phyloP scores from a whole-genome alignment of 2,329 filamentous ascomycete genomes.

The Camillea tinctor region DNA sequence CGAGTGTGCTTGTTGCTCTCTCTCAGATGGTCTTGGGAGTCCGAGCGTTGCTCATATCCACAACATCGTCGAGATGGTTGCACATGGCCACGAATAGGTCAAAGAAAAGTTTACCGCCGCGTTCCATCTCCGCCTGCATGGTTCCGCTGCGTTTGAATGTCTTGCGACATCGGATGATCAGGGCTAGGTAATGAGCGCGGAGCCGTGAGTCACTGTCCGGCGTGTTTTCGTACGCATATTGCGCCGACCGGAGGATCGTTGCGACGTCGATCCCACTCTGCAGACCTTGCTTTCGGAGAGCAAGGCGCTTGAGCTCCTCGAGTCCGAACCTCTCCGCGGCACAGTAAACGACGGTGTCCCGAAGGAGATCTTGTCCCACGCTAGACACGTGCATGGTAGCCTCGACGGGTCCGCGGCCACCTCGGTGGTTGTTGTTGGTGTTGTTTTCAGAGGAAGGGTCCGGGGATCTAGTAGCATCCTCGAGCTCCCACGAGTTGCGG shows the following conservation, averaged over 20 bases:
- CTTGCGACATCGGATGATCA: constrained; percentile 95
- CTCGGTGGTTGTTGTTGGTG: constrained; percentile 32
- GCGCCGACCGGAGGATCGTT: constrained; percentile 86
- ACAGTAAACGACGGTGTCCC: constrained; percentile 94
- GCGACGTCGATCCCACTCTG: constrained; percentile 89
- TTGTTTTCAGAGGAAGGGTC: constrained; percentile 26
- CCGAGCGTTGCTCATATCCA: constrained; percentile 73
- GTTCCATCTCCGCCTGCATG: constrained; percentile 98
- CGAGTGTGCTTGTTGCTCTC: constrained; percentile 8
- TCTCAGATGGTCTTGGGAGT: constrained; percentile 57
- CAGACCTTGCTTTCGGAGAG: constrained; percentile 91
- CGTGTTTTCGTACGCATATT: constrained; percentile 94
- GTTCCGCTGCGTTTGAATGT: constrained; percentile 98
- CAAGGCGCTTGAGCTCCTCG: constrained; percentile 86
- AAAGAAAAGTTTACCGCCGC: constrained; percentile 93
- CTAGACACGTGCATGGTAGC: constrained; percentile 76
- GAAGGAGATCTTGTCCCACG: constrained; percentile 74
- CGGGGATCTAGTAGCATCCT: constrained; percentile 55
- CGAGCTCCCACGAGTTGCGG: constrained; percentile 85
- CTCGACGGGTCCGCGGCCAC: constrained; percentile 53
- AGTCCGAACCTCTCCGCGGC: constrained; percentile 86
- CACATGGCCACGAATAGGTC: constrained; percentile 98
- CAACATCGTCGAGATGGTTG: constrained; percentile 96
- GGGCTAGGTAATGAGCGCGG: constrained; percentile 93
- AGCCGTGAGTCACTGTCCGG: constrained; percentile 89